Base-by-base conservation (phyloP, 2,329 filamentous ascomycete species). In the Verticillium klebahnii region DNA sequence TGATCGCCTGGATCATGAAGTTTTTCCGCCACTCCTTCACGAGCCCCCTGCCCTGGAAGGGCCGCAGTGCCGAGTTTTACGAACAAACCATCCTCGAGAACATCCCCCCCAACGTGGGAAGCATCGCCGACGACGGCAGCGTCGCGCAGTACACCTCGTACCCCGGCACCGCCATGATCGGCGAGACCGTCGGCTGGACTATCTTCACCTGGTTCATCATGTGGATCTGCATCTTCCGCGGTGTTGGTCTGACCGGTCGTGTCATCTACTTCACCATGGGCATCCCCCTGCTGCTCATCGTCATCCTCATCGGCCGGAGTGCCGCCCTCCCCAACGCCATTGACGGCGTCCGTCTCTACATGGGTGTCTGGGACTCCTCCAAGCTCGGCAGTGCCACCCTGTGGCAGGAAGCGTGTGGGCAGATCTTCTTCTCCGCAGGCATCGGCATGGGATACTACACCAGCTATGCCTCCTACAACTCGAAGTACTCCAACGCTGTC, bases 251-350 rank as follows among this genome's bases (percentile, higher is more conserved):
- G 52, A 84, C 81, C 0, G 83, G 83, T 2, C 78, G 82, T 5
- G 83, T 82, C 8, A 81, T 85, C 1, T 85, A 85, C 67, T 75
- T 83, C 67, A 85, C 82, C 2, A 85, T 85, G 81, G 83, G 80
- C 0, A 67, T 85, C 7, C 83, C 83, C 0, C 79, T 85, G 15
- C 68, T 83, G 60, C 83, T 82, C n/a, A 82, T 82, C 5, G 76
- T 80, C 39, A 80, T 85, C 40, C 74, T 85, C 1, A 76, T 84
- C 19, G 80, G 80, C 5, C 79, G 82, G 2, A 75, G 79, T 0
- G 70, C 79, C 1, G 84, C 82, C 0, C 77, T 85, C 0, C 76
- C 79, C 0, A 83, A 85, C 62, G 83, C 83, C 2, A 67, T 75
- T 2, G 78, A 78, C 34, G 83, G 83, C 2, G 75, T 85, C n/a